Evolutionary conservation across 345 rosid genomes (phyloP), one percentile per base, ranked within the genome.

Genomic region (Eucalyptus regnans): DNA sequence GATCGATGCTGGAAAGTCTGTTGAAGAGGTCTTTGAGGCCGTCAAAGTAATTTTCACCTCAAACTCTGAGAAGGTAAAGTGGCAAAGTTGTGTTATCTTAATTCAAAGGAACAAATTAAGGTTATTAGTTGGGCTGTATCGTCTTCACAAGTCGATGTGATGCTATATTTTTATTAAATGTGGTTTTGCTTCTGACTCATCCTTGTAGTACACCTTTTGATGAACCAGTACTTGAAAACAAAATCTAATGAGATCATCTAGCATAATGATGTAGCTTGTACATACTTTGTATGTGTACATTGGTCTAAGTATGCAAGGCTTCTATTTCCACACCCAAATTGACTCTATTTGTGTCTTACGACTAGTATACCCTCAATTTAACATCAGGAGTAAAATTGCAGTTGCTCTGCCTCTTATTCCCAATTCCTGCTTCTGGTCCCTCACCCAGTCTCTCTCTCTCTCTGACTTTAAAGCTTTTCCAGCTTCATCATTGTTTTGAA

Each of bases 1-100:
- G 98, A 92, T 94, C 88, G 94, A 95, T 94, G 98, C 98, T 92
- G 94, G 92, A 83, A 96, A 93, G 91, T 93, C 98, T 12, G 29
- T 93, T 41, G 91, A 91, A 64, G 96, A 95, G 91, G 96, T 97
- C 27, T 94, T 94, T 89, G 95, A 94, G 89, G 92, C 92, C 4
- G 96, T 95, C 81, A 92, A 94, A 89, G 86, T 52, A 80, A 12
- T 94, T 90, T 93, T 95, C 87, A 86, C 93, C 83, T 88, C 92
- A 64, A 91, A 93, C 89, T 91, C 90, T 89, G 95, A 90, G 46
- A 92, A 94, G 94, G 94, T 91, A 92, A 88, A 90, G 88, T 27
- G 25, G 25, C 64, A 41, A 41, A 9, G 81, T 4, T 33, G 81
- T 71, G 81, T 71, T 79, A 71, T 71, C 81, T 9, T 71, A 43